Percentiles rank a stretch among this genome's conserved stretches.
Evolutionary conservation across 2,329 filamentous ascomycete genomes (phyloP).

Genomic region (Penicillium sp.): DNA sequence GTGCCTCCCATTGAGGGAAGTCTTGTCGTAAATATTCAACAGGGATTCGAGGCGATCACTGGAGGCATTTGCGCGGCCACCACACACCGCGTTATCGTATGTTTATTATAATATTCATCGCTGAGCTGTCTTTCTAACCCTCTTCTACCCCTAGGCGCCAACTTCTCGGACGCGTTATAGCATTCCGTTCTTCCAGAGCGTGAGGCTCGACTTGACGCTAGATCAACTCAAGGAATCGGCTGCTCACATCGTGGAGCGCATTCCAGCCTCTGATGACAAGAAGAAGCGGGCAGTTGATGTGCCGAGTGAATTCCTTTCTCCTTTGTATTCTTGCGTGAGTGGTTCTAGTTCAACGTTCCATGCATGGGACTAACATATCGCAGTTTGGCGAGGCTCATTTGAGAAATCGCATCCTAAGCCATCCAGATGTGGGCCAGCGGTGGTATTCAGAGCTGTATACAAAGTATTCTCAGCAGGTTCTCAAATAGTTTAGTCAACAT

Average conservation of each 20-base stretch:
- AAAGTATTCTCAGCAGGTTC: slow-evolving; percentile 27
- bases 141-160: slow-evolving; percentile 33
- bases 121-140: background rate
- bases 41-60: slow-evolving; percentile 57
- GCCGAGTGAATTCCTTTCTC: slow-evolving; percentile 38
- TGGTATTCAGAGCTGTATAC: slow-evolving; percentile 37
- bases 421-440: slow-evolving; percentile 36
- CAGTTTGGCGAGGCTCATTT: slow-evolving; percentile 40
- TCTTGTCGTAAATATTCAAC: slow-evolving; percentile 50
- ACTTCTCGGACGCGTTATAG: slow-evolving; percentile 39
- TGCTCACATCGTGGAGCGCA: slow-evolving; percentile 30
- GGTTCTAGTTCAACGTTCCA: rapidly evolving
- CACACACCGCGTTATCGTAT: slow-evolving; percentile 38
- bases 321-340: slow-evolving; percentile 36
- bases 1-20: slow-evolving; percentile 45
- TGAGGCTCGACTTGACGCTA: slow-evolving; percentile 51
- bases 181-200: slow-evolving; percentile 57
- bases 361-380: background rate
- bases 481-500: slow-evolving; percentile 7
- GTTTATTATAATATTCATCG: background rate
- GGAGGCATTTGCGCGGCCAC: slow-evolving; percentile 52
- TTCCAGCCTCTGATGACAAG: slow-evolving; percentile 30
- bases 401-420: slow-evolving; percentile 37
- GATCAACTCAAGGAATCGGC: slow-evolving; percentile 38
- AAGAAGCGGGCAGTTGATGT: slow-evolving; percentile 36